Conservation (phyloP, 164 flowering plant species). For the Aristolochia contorta region DNA sequence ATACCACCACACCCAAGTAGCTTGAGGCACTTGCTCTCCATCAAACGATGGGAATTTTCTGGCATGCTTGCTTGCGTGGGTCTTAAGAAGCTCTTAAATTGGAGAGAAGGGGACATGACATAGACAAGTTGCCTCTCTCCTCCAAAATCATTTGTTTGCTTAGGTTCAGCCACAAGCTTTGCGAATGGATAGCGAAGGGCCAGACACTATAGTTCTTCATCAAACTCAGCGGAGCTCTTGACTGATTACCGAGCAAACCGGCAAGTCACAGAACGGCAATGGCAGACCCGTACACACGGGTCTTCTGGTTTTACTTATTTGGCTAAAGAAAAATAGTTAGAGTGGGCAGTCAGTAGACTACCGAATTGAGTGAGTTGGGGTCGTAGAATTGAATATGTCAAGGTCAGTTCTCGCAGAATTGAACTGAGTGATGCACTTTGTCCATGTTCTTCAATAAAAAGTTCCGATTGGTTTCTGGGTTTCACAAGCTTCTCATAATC, state of each 20-base stretch:
- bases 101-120: too few species aligned
- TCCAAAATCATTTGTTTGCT: constrained; percentile 7
- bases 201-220: neutral
- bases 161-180: constrained; percentile 4
- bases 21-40: too few species aligned
- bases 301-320: constrained; percentile 11
- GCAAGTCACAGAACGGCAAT: constrained; percentile 61
- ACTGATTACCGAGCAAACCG: constrained; percentile 33
- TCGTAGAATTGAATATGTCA: neutral
- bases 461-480: too few species aligned
- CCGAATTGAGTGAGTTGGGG: neutral
- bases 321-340: neutral
- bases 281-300: constrained; percentile 17
- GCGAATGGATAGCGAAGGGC: too few species aligned
- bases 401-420: neutral
- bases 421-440: too few species aligned
- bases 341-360: neutral
- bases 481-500: too few species aligned
- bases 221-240: constrained; percentile 12
- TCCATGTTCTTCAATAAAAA: too few species aligned
- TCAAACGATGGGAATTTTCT: neutral
- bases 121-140: constrained; percentile 7
- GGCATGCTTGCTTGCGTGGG: constrained; percentile 2
- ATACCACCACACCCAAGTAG: too few species aligned
- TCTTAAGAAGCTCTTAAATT: neutral